Base-by-base conservation (phyloP, 2,329 filamentous ascomycete species). In the Penicillium sp. region DNA sequence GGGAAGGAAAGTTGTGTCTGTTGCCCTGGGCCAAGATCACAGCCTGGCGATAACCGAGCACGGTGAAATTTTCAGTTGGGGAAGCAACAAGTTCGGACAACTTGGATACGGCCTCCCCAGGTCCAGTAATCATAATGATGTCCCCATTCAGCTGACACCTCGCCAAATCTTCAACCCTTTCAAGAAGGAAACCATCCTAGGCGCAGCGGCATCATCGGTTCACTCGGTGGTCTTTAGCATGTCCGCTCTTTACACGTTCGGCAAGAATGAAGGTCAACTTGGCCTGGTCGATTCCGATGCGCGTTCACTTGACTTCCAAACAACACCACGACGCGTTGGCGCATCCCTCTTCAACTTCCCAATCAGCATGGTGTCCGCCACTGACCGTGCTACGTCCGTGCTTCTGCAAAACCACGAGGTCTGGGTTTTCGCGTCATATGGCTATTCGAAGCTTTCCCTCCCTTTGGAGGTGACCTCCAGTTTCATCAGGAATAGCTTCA, bases 61-160 rank as follows among this genome's bases (percentile, higher is more conserved):
- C 45, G 92, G 93, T n/a, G 89, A 95, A 58, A 81, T 95, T 5
- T 95, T 89, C 76, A 93, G 89, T 1, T 99, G 93, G 93, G 93
- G 93, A 7, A 88, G 86, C 57, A 97, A 96, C 62, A 83, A 80
- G 7, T 85, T 82, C 64, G 89, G 86, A 1, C 92, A 97, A 66
- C 78, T 99, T 12, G 93, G 93, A 4, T 97, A 95, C 66, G 74
- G 80, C 14, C 75, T 95, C 13, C 89, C 90, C 1, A 77, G 77
- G 54, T 58, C 70, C 29, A 68, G 64, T 47, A 78, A 82, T 57
- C 80, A 82, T 45, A 89, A 95, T 43, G 88, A 96, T 60, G 88
- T 93, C 51, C 87, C 91, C 0, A 86, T 93, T 58, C 92, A 90
- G 59, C 79, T 82, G 3, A 79, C 82, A 0, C 93, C 93, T 0